phyloP scores from a whole-genome alignment of 2,329 filamentous ascomycete genomes.

The Ophiocordyceps camponoti-leonardi region DNA sequence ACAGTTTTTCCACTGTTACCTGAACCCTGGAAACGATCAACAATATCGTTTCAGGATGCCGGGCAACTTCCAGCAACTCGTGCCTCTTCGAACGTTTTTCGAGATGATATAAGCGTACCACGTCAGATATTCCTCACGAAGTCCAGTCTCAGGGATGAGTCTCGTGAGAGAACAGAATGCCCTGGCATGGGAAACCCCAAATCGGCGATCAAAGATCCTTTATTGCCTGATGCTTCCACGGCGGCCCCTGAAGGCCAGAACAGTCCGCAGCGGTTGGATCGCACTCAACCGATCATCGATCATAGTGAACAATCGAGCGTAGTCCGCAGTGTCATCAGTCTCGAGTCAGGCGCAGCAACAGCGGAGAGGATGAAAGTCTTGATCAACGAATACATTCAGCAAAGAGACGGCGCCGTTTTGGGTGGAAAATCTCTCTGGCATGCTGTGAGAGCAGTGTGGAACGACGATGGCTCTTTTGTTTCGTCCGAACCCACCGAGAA shows the following conservation, averaged over 20 bases:
- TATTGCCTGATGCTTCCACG: background rate
- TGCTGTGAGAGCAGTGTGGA: conserved; percentile 27
- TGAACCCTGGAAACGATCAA: background rate
- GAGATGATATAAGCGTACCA: background rate
- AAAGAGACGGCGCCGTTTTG: conserved; percentile 28
- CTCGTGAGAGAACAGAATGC: background rate
- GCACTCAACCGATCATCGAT: background rate
- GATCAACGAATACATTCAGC: conserved; percentile 12
- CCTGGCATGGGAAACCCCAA: background rate
- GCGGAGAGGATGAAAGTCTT: conserved; percentile 9
- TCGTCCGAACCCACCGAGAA: conserved; percentile 23
- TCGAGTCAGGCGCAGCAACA: background rate
- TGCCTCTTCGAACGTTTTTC: background rate
- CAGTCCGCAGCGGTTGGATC: background rate
- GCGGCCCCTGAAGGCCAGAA: background rate
- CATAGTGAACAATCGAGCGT: background rate
- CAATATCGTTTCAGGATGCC: background rate
- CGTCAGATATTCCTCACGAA: background rate
- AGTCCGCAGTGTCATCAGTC: background rate
- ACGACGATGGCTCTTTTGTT: conserved; percentile 18
- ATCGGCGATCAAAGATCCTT: background rate
- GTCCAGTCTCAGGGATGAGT: background rate
- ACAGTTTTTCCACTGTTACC: background rate
- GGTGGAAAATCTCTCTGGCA: conserved; percentile 32
- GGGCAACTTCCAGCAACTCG: background rate